These are phyloP conservation scores for Corymbia citriodora DNA, from an alignment of 441 rosid species.

Conservation along the genomic window DNA sequence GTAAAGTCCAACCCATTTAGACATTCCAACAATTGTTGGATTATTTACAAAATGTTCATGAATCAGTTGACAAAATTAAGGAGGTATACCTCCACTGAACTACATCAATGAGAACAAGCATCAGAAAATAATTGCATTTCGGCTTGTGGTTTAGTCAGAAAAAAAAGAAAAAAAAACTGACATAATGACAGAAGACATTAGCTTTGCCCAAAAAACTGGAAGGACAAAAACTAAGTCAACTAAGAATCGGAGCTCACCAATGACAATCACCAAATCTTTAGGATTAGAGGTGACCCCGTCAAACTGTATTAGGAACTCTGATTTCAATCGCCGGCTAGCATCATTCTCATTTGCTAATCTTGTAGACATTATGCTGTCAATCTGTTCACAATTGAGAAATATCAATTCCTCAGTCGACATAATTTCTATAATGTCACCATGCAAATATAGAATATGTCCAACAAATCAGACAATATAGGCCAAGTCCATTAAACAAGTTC, in stretches of 20 bases:
- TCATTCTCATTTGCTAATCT: conserved; percentile 83
- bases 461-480: neutral
- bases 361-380: conserved; percentile 91
- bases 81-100: neutral
- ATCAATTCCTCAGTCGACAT: neutral
- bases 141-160: neutral
- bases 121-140: neutral
- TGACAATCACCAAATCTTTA: conserved; percentile 77
- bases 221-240: neutral
- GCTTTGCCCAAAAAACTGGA: neutral
- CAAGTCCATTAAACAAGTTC: neutral
- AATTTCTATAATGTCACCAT: neutral
- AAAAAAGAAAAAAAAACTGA: neutral
- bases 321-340: conserved; percentile 87
- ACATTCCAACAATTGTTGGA: neutral
- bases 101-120: neutral
- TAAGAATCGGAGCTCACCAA: conserved; percentile 44
- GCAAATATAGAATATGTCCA: neutral
- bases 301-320: conserved; percentile 90
- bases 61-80: neutral
- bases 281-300: conserved; percentile 91
- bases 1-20: neutral
- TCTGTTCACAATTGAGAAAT: conserved; percentile 35
- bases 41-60: neutral
- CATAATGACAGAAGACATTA: neutral